Base-by-base conservation (phyloP, 495 filamentous ascomycete genomes). In the Clavariopsis aquatica region DNA sequence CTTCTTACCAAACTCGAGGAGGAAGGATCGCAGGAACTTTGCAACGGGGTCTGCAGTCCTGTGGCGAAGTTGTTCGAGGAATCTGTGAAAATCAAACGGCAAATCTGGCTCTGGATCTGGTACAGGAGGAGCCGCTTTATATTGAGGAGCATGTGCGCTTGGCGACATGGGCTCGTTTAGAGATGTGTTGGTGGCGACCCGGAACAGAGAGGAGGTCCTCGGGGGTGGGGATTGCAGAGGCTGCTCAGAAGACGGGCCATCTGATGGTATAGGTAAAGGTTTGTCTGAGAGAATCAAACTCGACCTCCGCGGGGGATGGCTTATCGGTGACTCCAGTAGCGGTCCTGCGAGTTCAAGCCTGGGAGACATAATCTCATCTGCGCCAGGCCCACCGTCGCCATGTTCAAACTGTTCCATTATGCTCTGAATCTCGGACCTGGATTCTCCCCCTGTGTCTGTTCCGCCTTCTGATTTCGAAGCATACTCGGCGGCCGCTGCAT, bases 71-170 rank as follows among this genome's bases (percentile, higher is more conserved):
- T 99, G 94, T 70, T 96, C 93, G 56, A 99, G 77, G 71, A 99
- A 99, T 7, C 94, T 85, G 76, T 98, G 95, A 71, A 99, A 99
- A 77, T 99, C 94, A 73, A 99, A 99, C 0, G 94, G 90, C 49
- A 96, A 83, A 56, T 90, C 83, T 23, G 92, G 86, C 72, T 97
- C 93, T 0, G 92, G 92, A 63, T 96, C 92, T 5, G 96, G 95
- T 9, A 59, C 47, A 20, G 66, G 93, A 9, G 88, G 87, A 2
- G 86, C 86, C 23, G 87, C 88, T 56, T 89, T 85, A 55, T 82
- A 78, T 57, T 87, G 81, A n/a, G 87, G 80, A 13, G 84, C 74
- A 46, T 81, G 73, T 20, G 79, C 73, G 22, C 79, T 81, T 5
- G 86, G 83, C 51, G 78, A 75, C 31, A 80, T 77, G 7, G 77